Evolutionary conservation across 805 yeast genomes (phyloP), one percentile per base, ranked within the genome.

Genomic region (Aciculoconidium aculeatum): DNA sequence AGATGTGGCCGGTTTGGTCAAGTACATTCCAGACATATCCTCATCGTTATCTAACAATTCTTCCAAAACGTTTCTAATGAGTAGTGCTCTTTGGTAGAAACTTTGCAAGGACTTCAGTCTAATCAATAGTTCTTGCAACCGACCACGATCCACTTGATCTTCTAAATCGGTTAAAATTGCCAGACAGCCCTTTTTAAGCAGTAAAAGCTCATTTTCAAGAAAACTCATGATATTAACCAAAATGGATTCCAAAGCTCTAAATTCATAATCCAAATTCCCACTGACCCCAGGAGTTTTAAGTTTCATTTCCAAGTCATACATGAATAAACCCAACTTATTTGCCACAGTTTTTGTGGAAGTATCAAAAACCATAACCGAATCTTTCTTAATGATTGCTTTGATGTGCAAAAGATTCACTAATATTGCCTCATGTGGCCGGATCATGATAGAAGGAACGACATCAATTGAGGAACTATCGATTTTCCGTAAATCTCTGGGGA

Each of bases 401-500:
- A 92, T 86, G 51, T 88, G 92, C 21, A 92, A 59, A 47, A 92
- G 57, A 49, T 87, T 88, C 27, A 92, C 76, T 31, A 92, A 61
- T 11, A 90, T 82, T 30, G 94, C 80, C 39, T 73, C 72, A 15
- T 73, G 68, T n/a, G 62, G 46, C 35, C 96, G 70, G 13, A 87
- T 86, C 36, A 88, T 77, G 25, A 92, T 80, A 11, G 86, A 76
- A 0, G 98, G 98, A 3, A 88, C 88, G 12, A 90, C 84, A 53
- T 86, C 95, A 31, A 74, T 70, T 21, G 75, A 61, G 1, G 82
- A 66, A 4, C 78, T 64, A 46, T 90, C 95, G 30, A 88, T 80
- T 47, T 84, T 87, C 17, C 96, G 58, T 39, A 88, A 60, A 53
- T 88, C 96, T 56, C 96, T 64, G 2, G 96, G 94, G 39, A 79